These are phyloP conservation scores for Umbelopsis sp. DNA, from an alignment of 192 early-diverging fungal species.

Conservation along the genomic window DNA sequence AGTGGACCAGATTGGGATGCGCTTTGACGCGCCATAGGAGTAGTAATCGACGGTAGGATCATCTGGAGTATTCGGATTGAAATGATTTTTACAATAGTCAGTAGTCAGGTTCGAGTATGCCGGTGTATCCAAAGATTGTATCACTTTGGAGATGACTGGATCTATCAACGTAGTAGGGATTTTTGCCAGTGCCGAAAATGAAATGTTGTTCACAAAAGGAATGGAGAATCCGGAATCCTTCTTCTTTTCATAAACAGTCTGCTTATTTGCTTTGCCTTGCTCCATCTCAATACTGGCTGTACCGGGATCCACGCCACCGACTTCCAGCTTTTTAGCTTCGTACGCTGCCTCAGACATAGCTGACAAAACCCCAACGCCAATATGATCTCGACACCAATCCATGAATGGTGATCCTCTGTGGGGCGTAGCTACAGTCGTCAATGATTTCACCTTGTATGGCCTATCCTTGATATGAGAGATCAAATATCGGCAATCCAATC, in stretches of 20 bases:
- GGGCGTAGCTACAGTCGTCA: slow-evolving; percentile 93
- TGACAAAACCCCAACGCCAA: slow-evolving; percentile 74
- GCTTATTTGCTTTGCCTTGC: neutral
- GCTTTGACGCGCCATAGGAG: slow-evolving; percentile 76
- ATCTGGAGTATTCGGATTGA: slow-evolving; percentile 88
- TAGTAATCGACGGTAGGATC: slow-evolving; percentile 76
- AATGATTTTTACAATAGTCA: slow-evolving; percentile 81
- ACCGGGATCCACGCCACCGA: neutral
- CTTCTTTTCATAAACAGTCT: slow-evolving; percentile 15
- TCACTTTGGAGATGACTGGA: slow-evolving; percentile 42
- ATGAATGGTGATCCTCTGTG: slow-evolving; percentile 93
- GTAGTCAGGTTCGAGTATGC: slow-evolving; percentile 92
- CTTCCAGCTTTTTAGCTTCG: slow-evolving; percentile 11
- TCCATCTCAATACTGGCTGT: slow-evolving; percentile 6
- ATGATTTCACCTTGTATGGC: slow-evolving; percentile 71
- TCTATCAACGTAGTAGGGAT: slow-evolving; percentile 24
- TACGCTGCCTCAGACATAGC: slow-evolving; percentile 29
- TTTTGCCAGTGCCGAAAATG: slow-evolving; percentile 20
- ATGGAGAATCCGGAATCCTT: slow-evolving; percentile 5
- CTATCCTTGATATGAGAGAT: slow-evolving; percentile 79
- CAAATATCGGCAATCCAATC: slow-evolving; percentile 91
- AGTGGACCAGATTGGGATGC: slow-evolving; percentile 65
- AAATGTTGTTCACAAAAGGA: slow-evolving; percentile 15
- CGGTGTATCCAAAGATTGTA: slow-evolving; percentile 83
- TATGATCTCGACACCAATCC: slow-evolving; percentile 89